Base-by-base conservation (phyloP, 305 asterid genomes). In the Coffea humblotiana region DNA sequence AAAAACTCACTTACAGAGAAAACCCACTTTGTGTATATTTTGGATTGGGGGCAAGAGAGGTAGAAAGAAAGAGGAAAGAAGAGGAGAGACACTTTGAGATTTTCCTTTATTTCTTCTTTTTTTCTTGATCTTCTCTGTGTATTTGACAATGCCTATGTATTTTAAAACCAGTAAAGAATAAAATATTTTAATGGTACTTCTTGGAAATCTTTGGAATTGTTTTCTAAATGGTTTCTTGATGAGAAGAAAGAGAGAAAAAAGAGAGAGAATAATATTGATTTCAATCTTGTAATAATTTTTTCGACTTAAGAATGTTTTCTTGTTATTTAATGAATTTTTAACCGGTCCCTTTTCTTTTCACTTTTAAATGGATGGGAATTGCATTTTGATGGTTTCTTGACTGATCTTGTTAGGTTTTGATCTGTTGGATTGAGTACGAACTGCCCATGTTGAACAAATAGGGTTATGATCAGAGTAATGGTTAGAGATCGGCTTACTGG, bases 81-180 rank as follows among this genome's bases (percentile, higher is more conserved):
- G 51, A 76, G 45, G 49, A 74, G 75, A 82, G 72, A 67, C 74
- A 45, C 72, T 72, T 79, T 74, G 65, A 52, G 65, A n/a, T 74
- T 74, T 52, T 32, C 27, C 66, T 56, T 74, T 79, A 27, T 51
- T 67, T 40, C 68, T 60, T 71, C 45, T 73, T 78, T 54, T 54
- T 74, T 74, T 81, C 73, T 58, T 71, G 81, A 81, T 81, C 80
- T 82, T 82, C 85, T 77, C 48, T 69, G 49, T 81, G 72, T 21
- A 19, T 70, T 76, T 61, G 35, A 74, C 85, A 82, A 78, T 74
- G 82, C 75, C 58, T 74, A 60, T 68, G 74, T 61, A 45, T 74
- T 75, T 47, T 82, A 67, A 27, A 63, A 72, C 75, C 61, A 52
- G 69, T 82, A 51, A 14, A 29, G 56, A 74, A 52, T 16, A 13